phyloP scores from a whole-genome alignment of 345 rosid genomes.

The Melaleuca alternifolia region DNA sequence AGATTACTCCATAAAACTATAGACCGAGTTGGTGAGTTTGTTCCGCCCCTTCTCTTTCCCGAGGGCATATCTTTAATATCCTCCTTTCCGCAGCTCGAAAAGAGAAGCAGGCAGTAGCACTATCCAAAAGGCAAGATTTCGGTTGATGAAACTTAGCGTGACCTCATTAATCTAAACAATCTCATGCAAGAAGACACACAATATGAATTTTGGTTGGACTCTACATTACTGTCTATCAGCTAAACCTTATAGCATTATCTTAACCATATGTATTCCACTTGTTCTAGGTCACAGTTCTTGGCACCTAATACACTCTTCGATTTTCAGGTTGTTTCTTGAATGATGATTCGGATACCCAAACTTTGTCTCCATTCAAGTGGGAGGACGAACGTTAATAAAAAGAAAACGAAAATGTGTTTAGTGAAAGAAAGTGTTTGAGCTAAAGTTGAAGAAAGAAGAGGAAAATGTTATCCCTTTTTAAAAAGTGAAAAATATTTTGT shows the following conservation, averaged over 20 bases:
- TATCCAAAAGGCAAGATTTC: not conserved
- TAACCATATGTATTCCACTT: not conserved
- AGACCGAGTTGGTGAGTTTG: not conserved
- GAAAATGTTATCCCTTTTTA: too few relatives aligned
- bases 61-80: not conserved
- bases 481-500: too few relatives aligned
- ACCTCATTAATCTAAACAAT: not conserved
- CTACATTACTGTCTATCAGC: not conserved
- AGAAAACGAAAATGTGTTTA: too few relatives aligned
- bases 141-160: not conserved
- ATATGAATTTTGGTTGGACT: not conserved
- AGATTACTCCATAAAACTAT: not conserved
- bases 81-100: not conserved
- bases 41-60: not conserved
- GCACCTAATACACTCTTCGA: not conserved
- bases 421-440: too few relatives aligned
- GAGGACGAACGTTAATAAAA: not conserved
- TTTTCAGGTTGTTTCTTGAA: not conserved
- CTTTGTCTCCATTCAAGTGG: not conserved
- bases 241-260: not conserved
- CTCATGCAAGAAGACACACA: not conserved
- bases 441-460: too few relatives aligned
- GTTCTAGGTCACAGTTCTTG: not conserved
- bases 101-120: not conserved
- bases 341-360: not conserved